phyloP scores from a whole-genome alignment of 768 basidiomycete genomes.

The Collybia nuda region DNA sequence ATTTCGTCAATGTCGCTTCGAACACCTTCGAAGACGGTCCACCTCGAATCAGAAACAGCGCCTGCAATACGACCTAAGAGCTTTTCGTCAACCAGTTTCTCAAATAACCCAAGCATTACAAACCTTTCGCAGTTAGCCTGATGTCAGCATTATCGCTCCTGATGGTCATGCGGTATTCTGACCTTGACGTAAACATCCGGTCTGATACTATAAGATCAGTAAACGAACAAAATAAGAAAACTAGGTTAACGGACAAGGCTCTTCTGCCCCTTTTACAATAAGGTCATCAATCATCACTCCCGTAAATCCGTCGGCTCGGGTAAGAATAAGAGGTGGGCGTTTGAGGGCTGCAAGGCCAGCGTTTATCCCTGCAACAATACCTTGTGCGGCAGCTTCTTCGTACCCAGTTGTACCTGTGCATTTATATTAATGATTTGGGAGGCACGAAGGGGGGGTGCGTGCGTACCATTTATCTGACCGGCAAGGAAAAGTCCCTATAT shows the following conservation, averaged over 20 bases:
- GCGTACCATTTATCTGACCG: slow-evolving; percentile 82
- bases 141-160: slow-evolving; percentile 89
- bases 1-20: slow-evolving; percentile 31
- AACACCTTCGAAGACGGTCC: slow-evolving; percentile 34
- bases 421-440: neutral
- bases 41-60: slow-evolving; percentile 44
- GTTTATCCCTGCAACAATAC: slow-evolving; percentile 85
- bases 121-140: slow-evolving; percentile 77
- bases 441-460: no score
- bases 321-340: slow-evolving; percentile 58
- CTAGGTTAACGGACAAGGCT: slow-evolving; percentile 66
- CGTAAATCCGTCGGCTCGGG: slow-evolving; percentile 83
- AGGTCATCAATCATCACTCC: slow-evolving; percentile 95
- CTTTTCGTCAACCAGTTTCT: neutral
- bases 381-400: slow-evolving; percentile 92
- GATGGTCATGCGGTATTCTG: slow-evolving; percentile 87
- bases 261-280: slow-evolving; percentile 84
- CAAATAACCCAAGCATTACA: neutral
- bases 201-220: slow-evolving; percentile 44
- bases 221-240: neutral
- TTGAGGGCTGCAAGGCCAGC: slow-evolving; percentile 70
- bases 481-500: slow-evolving; percentile 79
- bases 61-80: slow-evolving; percentile 42
- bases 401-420: slow-evolving; percentile 82
- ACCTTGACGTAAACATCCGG: slow-evolving; percentile 91